These are phyloP conservation scores for Insectozyma bohioensis DNA, from an alignment of 1,139 yeast species.

Conservation along the genomic window DNA sequence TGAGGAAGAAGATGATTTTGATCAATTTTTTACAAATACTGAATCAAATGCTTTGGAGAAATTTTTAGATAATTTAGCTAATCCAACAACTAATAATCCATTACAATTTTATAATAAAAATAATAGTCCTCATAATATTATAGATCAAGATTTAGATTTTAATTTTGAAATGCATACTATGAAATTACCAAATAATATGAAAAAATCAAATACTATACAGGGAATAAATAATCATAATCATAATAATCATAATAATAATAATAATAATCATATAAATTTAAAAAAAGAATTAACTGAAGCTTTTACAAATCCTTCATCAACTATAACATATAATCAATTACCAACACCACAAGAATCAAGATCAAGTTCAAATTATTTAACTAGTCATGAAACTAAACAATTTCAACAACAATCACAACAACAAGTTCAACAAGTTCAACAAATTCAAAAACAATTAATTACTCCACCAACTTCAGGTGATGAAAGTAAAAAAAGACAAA, in stretches of 20 bases:
- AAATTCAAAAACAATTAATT: constrained; percentile 7
- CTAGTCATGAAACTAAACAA: constrained; percentile 4
- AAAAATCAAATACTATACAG: constrained; percentile 1
- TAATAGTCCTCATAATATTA: constrained; percentile 1
- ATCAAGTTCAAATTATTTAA: constrained; percentile 17
- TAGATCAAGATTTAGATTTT: constrained; percentile 18
- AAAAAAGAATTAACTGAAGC: constrained; percentile 38
- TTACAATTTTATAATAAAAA: constrained; percentile 29
- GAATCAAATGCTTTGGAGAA: constrained; percentile 47
- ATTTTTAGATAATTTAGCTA: constrained; percentile 46
- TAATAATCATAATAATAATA: constrained; percentile 4
- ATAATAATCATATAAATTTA: constrained; percentile 19
- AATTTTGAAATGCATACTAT: constrained; percentile 32
- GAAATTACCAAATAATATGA: constrained; percentile 19
- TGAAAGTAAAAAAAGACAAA: constrained; percentile 12
- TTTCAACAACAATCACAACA: not conserved
- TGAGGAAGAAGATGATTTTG: constrained; percentile 34
- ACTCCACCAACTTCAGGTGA: constrained; percentile 16
- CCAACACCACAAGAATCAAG: constrained; percentile 41
- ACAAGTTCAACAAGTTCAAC: not conserved
- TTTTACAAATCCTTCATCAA: constrained; percentile 29
- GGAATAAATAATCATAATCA: constrained; percentile 3
- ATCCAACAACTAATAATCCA: constrained; percentile 28
- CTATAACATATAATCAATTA: constrained; percentile 20
- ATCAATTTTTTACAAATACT: constrained; percentile 45